Evolutionary conservation across 495 filamentous ascomycete species (phyloP).

Genomic region (Penicillium salamii): DNA sequence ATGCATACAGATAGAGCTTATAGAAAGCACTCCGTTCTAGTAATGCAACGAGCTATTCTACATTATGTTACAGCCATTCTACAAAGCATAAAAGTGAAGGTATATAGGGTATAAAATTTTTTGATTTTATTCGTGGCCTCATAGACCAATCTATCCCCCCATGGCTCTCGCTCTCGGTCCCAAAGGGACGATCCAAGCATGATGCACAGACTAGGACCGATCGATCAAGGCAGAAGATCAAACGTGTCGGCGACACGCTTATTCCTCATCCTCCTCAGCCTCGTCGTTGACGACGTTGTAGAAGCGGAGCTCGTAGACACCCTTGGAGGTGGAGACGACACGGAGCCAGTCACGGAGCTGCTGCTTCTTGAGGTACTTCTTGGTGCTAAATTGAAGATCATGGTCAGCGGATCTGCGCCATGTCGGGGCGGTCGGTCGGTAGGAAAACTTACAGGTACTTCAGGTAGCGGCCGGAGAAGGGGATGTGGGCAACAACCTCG

Average conservation of each 20-base stretch:
- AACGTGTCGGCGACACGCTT: constrained; percentile 40
- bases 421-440: not conserved
- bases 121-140: constrained; percentile 24
- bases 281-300: constrained; percentile 99
- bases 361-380: constrained; percentile 99
- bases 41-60: no score
- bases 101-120: constrained; percentile 37
- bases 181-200: constrained; percentile 7
- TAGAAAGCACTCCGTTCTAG: no score
- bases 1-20: no score
- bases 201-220: constrained; percentile 12
- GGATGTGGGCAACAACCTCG: constrained; percentile 94
- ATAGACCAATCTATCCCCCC: constrained; percentile 26
- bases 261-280: constrained; percentile 96
- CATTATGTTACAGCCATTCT: no score
- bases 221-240: constrained; percentile 16
- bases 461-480: constrained; percentile 97
- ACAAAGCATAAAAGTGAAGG: constrained; percentile 18
- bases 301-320: constrained; percentile 99
- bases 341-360: constrained; percentile 99
- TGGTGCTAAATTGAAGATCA: constrained; percentile 62
- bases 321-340: constrained; percentile 93
- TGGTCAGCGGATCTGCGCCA: constrained; percentile 5
- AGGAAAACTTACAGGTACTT: constrained; percentile 86
- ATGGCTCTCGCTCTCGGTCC: constrained; percentile 14